phyloP scores from a whole-genome alignment of 768 basidiomycete genomes.

The button mushroom (Agaricus bisporus) region DNA sequence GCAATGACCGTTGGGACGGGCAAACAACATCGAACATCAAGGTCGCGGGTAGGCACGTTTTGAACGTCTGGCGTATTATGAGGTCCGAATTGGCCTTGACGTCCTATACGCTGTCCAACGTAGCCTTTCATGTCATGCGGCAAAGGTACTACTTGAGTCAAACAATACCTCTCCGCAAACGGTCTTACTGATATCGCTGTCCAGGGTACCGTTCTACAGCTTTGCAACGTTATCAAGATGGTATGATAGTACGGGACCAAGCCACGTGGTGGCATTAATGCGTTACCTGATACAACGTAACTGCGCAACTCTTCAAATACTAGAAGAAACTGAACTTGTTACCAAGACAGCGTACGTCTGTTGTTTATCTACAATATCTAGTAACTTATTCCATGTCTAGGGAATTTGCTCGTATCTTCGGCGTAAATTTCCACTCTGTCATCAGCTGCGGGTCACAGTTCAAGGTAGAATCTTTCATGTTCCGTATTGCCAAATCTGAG shows the following conservation, averaged over 20 bases:
- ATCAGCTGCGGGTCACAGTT: conserved; percentile 94
- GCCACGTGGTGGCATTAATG: conserved; percentile 48
- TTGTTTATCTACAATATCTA: neutral
- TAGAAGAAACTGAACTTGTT: conserved; percentile 75
- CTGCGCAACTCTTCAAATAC: conserved; percentile 65
- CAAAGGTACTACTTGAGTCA: conserved; percentile 60
- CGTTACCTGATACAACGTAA: conserved; percentile 62
- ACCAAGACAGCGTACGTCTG: conserved; percentile 84
- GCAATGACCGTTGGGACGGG: conserved; percentile 63
- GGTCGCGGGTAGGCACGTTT: conserved; percentile 81
- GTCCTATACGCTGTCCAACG: conserved; percentile 87
- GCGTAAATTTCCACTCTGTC: conserved; percentile 95
- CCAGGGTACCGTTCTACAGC: conserved; percentile 74
- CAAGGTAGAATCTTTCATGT: conserved; percentile 99
- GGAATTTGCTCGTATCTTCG: conserved; percentile 96
- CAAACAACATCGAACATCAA: conserved; percentile 78
- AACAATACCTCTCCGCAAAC: too few relatives aligned
- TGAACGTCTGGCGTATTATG: conserved; percentile 93
- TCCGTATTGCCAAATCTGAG: conserved; percentile 94
- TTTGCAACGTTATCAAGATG: conserved; percentile 56
- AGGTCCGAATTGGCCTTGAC: conserved; percentile 73
- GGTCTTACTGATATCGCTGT: neutral
- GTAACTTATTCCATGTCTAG: conserved; percentile 32
- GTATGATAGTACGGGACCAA: conserved; percentile 56
- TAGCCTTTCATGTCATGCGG: conserved; percentile 74